A percentile compares a stretch with the other conserved stretches of the same genome.
These are phyloP conservation scores for Claviceps digitariae DNA, from an alignment of 2,329 filamentous ascomycete genomes.

Conservation along the genomic window DNA sequence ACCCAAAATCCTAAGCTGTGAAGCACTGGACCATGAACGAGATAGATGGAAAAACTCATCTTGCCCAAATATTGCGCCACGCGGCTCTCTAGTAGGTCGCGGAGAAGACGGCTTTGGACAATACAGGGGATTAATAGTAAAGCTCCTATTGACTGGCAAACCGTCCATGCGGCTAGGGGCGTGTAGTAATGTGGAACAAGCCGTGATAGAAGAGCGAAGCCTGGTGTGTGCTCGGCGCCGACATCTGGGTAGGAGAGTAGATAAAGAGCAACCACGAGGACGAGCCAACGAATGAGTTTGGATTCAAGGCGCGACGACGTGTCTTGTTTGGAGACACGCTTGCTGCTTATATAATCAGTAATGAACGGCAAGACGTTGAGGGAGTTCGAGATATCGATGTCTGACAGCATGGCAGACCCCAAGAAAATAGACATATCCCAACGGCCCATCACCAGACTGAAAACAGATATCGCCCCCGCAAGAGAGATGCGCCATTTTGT, in stretches of 20 bases:
- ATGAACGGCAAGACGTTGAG: neutral
- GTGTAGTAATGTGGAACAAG: constrained; percentile 24
- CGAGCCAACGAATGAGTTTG: constrained; percentile 13
- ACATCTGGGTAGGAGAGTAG: constrained; percentile 27
- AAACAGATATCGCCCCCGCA: constrained; percentile 17
- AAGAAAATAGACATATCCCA: constrained; percentile 29
- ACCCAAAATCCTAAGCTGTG: constrained; percentile 48
- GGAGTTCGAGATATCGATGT: constrained; percentile 18
- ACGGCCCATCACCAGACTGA: constrained; percentile 20
- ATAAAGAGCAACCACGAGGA: constrained; percentile 20
- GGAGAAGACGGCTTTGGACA: constrained; percentile 18
- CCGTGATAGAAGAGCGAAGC: constrained; percentile 20
- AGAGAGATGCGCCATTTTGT: constrained; percentile 19
- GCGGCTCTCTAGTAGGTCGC: constrained; percentile 16
- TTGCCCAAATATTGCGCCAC: constrained; percentile 24
- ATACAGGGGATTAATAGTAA: constrained; percentile 22
- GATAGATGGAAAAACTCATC: constrained; percentile 28
- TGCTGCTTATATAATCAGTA: neutral
- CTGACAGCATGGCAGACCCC: constrained; percentile 23
- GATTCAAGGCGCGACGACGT: neutral
- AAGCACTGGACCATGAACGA: constrained; percentile 40
- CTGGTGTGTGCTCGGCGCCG: constrained; percentile 24
- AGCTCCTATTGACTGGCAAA: constrained; percentile 25
- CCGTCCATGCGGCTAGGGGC: constrained; percentile 24
- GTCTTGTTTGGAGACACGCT: neutral